Percentiles rank a stretch among this genome's conserved stretches.
Conservation (phyloP, 208 protist genomes). For the Crithidia fasciculata region DNA sequence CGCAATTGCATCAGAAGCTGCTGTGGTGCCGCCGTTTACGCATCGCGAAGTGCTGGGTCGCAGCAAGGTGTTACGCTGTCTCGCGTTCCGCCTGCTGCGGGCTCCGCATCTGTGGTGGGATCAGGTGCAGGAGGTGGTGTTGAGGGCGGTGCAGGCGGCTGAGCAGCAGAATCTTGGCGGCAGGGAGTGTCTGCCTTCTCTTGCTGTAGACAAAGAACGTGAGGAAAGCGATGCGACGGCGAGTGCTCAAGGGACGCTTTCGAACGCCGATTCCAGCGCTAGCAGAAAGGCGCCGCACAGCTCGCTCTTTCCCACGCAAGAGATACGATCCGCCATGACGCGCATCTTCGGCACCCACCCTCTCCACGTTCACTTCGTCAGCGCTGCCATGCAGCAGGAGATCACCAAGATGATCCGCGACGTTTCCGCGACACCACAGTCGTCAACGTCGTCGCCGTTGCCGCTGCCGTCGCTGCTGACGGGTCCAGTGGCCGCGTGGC, state of each 20-base stretch:
- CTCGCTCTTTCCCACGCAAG: not conserved
- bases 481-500: slow-evolving; percentile 27
- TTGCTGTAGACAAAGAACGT: too few species aligned
- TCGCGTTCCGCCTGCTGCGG: slow-evolving; percentile 38
- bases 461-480: not conserved
- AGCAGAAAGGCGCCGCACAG: too few species aligned
- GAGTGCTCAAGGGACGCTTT: too few species aligned
- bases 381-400: slow-evolving; percentile 11
- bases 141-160: slow-evolving; percentile 19
- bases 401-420: slow-evolving; percentile 8
- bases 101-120: slow-evolving; percentile 40
- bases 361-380: slow-evolving; percentile 29
- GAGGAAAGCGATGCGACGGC: too few species aligned
- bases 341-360: slow-evolving; percentile 30
- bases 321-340: slow-evolving; percentile 18
- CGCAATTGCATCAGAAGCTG: not conserved
- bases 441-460: not conserved
- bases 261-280: too few species aligned
- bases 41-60: slow-evolving; percentile 48
- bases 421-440: too few species aligned
- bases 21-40: not conserved
- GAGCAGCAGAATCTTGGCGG: too few species aligned
- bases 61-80: slow-evolving; percentile 44
- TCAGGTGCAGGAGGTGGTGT: slow-evolving; percentile 41
- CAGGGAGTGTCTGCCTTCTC: too few species aligned